Base-by-base conservation (phyloP, 768 basidiomycete genomes). In the Kwoniella dejecticola region DNA sequence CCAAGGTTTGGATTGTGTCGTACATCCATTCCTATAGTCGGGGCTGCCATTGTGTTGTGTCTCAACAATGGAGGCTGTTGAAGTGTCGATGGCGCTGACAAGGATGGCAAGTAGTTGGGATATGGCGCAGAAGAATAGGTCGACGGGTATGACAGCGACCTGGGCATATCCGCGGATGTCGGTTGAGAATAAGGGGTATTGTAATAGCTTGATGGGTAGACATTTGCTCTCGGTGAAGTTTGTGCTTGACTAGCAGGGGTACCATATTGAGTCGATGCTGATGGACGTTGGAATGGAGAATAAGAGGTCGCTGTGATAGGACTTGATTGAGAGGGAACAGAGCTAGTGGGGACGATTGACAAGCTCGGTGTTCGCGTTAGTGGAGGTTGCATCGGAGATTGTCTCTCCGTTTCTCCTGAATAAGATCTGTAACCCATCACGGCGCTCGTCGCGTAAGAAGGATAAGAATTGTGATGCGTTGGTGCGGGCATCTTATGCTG, bases 91-190 rank as follows among this genome's bases (percentile, higher is more conserved):
- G 65, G 65, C 3, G 66, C 55, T 15, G 60, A 65, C 47, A 68
- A 47, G 13, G 70, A 63, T 10, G 67, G 58, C 2, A 60, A 59
- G 45, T 71, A 68, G 8, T 24, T 30, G 12, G 64, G 56, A 36
- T 69, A 68, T 5, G 63, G 63, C 38, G 65, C 66, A 38, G 48
- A 33, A 38, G 67, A 66, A 19, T 55, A 36, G 33, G 33, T 67
- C 13, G 69, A 73, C 30, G 69, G 68, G 42, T 74, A 74, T 12
- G 69, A 69, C 13, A 74, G 57, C 5, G 72, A 74, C 52, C 72
- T 60, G 23, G 72, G 69, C 72, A 74, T 71, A 27, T 74, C 72
- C 13, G 68, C 67, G 3, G 68, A 60, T 4, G 57, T 54, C 11
- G 68, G 61, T 27, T 58, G 61, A 24, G 59, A 60, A 42, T 69